Evolutionary conservation across 164 flowering plant species (phyloP), one percentile per base, ranked within the genome.

Genomic region (Liquidambar formosana): DNA sequence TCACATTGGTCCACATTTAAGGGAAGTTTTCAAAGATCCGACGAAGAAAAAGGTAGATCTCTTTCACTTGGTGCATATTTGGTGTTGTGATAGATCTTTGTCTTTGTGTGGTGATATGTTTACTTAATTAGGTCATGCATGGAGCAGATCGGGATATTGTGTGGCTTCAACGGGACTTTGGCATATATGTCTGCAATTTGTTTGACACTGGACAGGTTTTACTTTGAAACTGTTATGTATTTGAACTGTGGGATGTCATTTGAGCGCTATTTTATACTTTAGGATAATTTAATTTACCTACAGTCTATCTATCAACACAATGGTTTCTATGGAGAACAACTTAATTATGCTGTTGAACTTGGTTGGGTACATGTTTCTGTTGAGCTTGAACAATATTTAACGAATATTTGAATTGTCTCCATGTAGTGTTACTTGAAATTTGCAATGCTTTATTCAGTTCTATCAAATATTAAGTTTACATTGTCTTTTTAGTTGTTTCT

Each of bases 141-240:
- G 99, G 99, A 71, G 96, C 99, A 61, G 94, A 96, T 80, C 86
- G 88, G 47, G 99, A 96, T 78, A 84, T 96, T 46, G 10, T 82
- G 43, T 96, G 99, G 99, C 96, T 96, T 78, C 99, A 96, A 75
- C 83, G 96, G 64, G 99, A 96, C 72, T 96, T 96, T 76, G 96
- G 99, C 78, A 93, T 93, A 70, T 96, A 96, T 65, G 69, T 96
- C 22, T 91, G 98, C 86, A 96, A 96, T 75, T 61, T 96, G 81
- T 96, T 93, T 72, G 99, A 96, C 79, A 96, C 98, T 45, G 98
- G 97, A 79, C 99, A 96, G 96, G 99, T 95, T 46, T 61, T 62
- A 44, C 66, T 60, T 64, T n/a, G 8, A 26, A 65, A 33, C 16
- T 13, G 48, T 27, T 64, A 12, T 4, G n/a, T 28, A 46, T 57